Base-by-base conservation (phyloP, 805 yeast species). In the Zygoascus flipseniorum region DNA sequence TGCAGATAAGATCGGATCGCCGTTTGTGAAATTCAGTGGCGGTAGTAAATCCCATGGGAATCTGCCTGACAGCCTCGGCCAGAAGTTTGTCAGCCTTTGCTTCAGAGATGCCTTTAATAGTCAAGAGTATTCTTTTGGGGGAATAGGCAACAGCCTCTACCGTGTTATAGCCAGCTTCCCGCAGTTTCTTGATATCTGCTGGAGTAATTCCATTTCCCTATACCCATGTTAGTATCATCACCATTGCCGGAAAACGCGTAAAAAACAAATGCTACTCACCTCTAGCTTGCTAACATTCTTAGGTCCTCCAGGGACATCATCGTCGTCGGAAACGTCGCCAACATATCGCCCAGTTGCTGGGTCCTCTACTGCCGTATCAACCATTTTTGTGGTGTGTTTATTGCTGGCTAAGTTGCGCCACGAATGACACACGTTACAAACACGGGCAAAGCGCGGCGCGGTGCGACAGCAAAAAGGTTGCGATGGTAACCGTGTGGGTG, bases 21-120 rank as follows among this genome's bases (percentile, higher is more conserved):
- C 97, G 79, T 62, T 83, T 81, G 68, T 89, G 97, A 67, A 88
- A 89, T 67, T 89, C 97, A 1, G 95, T 84, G 2, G 98, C 99
- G 0, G 98, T 92, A 20, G 97, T 92, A 73, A 93, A 93, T 0
- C 99, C 99, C 83, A 93, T 80, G 8, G 96, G 97, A 2, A 92
- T 97, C 48, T 83, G 72, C 62, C 86, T 83, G 42, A 92, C 78
- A 0, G 98, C 97, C 62, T 88, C 97, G 44, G 76, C 76, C 50
- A 90, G 73, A 50, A 93, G 72, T 60, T 82, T 82, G 62, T 89
- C 97, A 0, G 97, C 97, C 67, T 93, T 93, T 51, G 92, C 92
- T 65, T 93, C 99, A 10, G 96, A 86, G 37, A 93, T 89, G 46
- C 99, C 99, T 67, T 88, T 89, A 42, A 93, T 86, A 8, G 78